Evolutionary conservation across 75 land plant genomes (phyloP), one percentile per base, ranked within the genome.

Genomic region (Selaginella tamariscina): DNA sequence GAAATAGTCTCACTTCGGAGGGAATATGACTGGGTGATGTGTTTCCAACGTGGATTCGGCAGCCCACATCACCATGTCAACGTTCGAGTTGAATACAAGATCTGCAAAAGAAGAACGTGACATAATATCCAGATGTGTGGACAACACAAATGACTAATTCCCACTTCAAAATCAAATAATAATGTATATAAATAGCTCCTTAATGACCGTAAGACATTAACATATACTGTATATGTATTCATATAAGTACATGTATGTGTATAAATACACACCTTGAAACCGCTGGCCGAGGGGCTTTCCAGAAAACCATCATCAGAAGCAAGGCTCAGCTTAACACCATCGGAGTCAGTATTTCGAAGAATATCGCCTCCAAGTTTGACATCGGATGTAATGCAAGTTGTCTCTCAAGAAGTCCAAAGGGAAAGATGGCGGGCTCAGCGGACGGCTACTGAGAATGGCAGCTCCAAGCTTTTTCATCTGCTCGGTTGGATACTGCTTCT

Each of bases 321-420:
- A 63, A 90, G 74, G 64, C 78, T 87, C 55, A 83, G 82, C 74
- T 87, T 94, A 2, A 82, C 82, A 68, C 78, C 84, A 55, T 94
- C 96, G 30, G 88, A 87, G 75, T 94, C 99, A 70, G 73, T 74
- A 64, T 86, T 89, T 56, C 83, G 81, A 31, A 85, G 71, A 21
- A 78, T 78, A 73, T 94, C 99, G 65, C 96, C 86, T 24, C 87
- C 84, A 26, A 94, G 22, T 65, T 85, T 90, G 18, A 94, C 81
- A 77, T 89, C 87, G 56, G 81, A 67, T 30, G 99, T 94, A 2
- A 94, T 94, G 80, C 99, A 94, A 15, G 78, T 77, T 49, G 99
- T 90, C 67, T 87, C 89, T 79, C 78, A 94, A 94, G 68, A 94
- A 94, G 56, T 94, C 99, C 68, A 94, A 84, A 20, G 99, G 91